These are phyloP conservation scores for Vanderwaltozyma verrucispora DNA, from an alignment of 805 yeast genomes.

Conservation along the genomic window DNA sequence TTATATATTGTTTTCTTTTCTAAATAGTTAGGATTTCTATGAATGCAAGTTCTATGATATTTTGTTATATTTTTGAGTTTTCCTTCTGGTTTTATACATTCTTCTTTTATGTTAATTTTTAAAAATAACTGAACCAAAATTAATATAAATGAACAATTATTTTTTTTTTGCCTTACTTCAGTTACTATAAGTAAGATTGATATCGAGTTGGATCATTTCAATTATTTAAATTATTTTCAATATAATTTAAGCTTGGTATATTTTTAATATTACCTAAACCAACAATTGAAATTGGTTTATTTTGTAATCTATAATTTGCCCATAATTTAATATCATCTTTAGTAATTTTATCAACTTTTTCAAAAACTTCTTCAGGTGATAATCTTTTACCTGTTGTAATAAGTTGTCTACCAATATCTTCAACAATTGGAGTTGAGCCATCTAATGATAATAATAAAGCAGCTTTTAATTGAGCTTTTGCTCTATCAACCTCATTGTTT, in stretches of 20 bases:
- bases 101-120: no score
- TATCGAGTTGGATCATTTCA: not conserved
- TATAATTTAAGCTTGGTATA: conserved; percentile 57
- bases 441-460: conserved; percentile 81
- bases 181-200: no score
- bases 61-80: no score
- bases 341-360: conserved; percentile 65
- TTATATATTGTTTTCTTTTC: not conserved
- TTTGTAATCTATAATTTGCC: conserved; percentile 73
- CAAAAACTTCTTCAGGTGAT: conserved; percentile 38
- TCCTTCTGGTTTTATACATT: no score
- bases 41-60: no score
- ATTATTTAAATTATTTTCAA: conserved; percentile 32
- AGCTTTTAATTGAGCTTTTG: conserved; percentile 91
- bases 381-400: conserved; percentile 76
- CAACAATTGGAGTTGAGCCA: conserved; percentile 93
- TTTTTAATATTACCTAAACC: conserved; percentile 75
- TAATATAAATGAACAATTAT: no score
- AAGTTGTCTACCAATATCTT: conserved; percentile 94
- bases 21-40: no score
- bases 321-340: conserved; percentile 73
- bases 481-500: conserved; percentile 82
- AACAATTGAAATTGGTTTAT: conserved; percentile 80
- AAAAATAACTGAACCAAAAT: no score
- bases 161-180: no score